Evolutionary conservation across 2,329 filamentous ascomycete genomes (phyloP), one percentile per base, ranked within the genome.

Genomic region (Microcyclospora pomicola): DNA sequence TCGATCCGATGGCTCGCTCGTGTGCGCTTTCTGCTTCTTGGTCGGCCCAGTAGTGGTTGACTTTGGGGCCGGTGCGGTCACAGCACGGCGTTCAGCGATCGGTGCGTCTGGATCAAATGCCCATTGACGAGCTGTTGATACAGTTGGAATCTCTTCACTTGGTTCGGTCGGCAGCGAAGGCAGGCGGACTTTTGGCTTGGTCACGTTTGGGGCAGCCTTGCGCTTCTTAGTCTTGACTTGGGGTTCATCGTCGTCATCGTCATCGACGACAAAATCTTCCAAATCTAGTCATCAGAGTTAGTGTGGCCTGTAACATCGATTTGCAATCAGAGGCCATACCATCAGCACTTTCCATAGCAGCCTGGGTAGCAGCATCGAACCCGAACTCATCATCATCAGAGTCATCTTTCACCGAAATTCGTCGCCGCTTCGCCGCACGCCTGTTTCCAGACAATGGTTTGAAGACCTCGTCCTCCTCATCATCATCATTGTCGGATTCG

Each of bases 181-280:
- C 1, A 73, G 71, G 35, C 50, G 53, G 27, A 40, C 9, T 31
- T 4, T 15, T 31, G 30, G 5, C 14, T 15, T n/a, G 12, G 30
- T 5, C 30, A 15, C 12, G 6, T 31, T 31, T 9, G 30, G 12
- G 5, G 30, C 12, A n/a, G 30, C 30, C 44, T 54, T 55, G 40
- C 80, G 66, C 62, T 93, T 94, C 55, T 75, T 81, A 0, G 80
- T 66, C 15, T 69, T 59, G 56, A 50, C 66, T 47, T 44, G 68
- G 15, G 39, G 45, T 54, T 74, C 71, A 13, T 77, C 81, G 34
- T 93, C 86, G 0, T 84, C 88, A 31, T 92, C 84, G 51, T 95
- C 87, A 0, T 81, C 77, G 4, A 81, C 86, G 15, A 96, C 69
- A 52, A 96, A 96, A 56, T 94, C 82, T 43, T 80, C 84, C 65